Base-by-base conservation (phyloP, 345 rosid genomes). In the Sisymbrium altissimum region DNA sequence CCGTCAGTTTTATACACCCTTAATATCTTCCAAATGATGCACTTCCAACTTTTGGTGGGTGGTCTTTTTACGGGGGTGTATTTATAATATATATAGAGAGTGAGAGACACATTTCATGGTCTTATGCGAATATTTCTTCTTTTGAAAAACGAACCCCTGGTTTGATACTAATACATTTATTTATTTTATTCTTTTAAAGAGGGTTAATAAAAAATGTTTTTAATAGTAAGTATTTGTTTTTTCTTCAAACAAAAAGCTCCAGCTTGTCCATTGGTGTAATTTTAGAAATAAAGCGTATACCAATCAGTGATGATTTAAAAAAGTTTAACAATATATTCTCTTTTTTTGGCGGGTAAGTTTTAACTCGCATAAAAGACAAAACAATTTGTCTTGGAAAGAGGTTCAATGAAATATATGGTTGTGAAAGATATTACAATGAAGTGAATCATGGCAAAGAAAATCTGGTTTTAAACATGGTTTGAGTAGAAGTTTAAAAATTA, bases 1-100 rank as follows among this genome's bases (percentile, higher is more conserved):
- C 59, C 62, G 23, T 67, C 68, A 29, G 38, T 59, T 74, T 58
- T 66, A 13, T 18, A 19, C 14, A 9, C 8, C 27, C 6, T 33
- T 14, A 35, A 5, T 57, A 64, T 10, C 56, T 64, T 73, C 64
- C 71, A 54, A 54, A 23, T 63, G 32, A 40, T 73, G 59, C 59
- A 36, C 49, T 45, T 56, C 72, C 66, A 45, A 65, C 52, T 56
- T 46, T 25, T 65, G 58, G 66, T 66, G 13, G 72, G 56, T 73
- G 46, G 55, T 72, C 55, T 53, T 62, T 14, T 43, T 23, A n/a
- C 32, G 54, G 40, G 13, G 19, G 50, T 55, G 39, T 29, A 17
- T 68, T 39, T 40, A 59, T 48, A 59, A 36, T 15, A 35, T 6
- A 25, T 23, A 14, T 5, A 30, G 13, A 55, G 3, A n/a, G 21